These are phyloP conservation scores for Penicillium odoratum DNA, from an alignment of 495 filamentous ascomycete species.

Conservation along the genomic window DNA sequence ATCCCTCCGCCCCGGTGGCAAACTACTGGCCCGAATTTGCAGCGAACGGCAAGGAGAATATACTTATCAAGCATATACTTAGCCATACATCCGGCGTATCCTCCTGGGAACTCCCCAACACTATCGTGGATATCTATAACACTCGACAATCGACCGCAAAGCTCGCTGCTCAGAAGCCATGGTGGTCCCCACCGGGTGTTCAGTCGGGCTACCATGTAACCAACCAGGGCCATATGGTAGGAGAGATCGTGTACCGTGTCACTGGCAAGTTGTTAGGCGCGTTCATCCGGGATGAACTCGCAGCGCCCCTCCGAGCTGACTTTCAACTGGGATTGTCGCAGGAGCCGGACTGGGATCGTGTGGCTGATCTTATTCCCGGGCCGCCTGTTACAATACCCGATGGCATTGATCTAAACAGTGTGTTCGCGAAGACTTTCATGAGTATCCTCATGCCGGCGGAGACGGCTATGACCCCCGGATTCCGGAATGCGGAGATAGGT, in stretches of 20 bases:
- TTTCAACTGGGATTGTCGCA: slow-evolving; percentile 33
- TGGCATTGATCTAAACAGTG: slow-evolving; percentile 13
- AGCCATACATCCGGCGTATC: slow-evolving; percentile 40
- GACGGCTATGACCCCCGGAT: slow-evolving; percentile 14
- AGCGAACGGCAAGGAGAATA: slow-evolving; percentile 37
- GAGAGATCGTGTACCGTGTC: slow-evolving; percentile 39
- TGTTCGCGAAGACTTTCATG: slow-evolving; percentile 16
- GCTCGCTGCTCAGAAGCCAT: slow-evolving; percentile 42
- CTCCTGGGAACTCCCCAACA: slow-evolving; percentile 32
- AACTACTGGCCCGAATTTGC: slow-evolving; percentile 50
- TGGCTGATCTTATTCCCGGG: slow-evolving; percentile 25
- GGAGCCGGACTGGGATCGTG: slow-evolving; percentile 32
- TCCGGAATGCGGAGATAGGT: slow-evolving; percentile 27
- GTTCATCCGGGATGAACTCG: slow-evolving; percentile 43
- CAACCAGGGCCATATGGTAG: slow-evolving; percentile 40
- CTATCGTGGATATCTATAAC: slow-evolving; percentile 31
- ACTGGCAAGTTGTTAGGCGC: slow-evolving; percentile 37
- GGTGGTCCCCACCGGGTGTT: slow-evolving; percentile 40
- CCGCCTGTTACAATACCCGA: slow-evolving; percentile 9
- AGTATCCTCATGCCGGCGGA: slow-evolving; percentile 5
- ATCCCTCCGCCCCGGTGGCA: slow-evolving; percentile 35
- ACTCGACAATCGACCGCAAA: slow-evolving; percentile 24
- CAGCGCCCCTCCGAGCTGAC: slow-evolving; percentile 37
- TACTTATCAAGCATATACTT: slow-evolving; percentile 44
- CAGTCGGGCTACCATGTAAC: slow-evolving; percentile 40